phyloP scores from a whole-genome alignment of 257 asterid genomes.

The Nyctanthes arbortristis region DNA sequence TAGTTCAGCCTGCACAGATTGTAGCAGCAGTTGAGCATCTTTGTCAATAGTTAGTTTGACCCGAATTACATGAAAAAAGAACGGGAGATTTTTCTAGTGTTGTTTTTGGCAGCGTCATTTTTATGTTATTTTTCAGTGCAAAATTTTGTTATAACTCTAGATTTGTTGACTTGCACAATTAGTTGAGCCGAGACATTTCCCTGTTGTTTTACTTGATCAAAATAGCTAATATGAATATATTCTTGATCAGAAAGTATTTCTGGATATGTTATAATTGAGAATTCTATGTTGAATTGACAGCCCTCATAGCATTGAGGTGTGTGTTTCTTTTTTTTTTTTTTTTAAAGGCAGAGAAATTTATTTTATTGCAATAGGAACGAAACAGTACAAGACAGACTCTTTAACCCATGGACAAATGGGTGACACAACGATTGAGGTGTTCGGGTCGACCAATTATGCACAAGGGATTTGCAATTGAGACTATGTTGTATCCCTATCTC shows the following conservation, averaged over 20 bases:
- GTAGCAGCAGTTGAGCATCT: conserved; percentile 84
- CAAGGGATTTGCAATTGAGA: neutral
- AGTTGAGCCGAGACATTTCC: neutral
- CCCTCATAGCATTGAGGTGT: no score
- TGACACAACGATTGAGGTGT: neutral
- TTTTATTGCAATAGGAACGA: no score
- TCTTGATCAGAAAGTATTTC: neutral
- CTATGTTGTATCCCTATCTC: neutral
- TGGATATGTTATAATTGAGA: neutral
- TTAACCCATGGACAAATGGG: no score
- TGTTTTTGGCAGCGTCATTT: neutral
- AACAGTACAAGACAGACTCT: no score
- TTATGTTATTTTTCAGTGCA: neutral
- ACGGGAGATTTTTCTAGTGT: neutral
- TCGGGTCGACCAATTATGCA: neutral
- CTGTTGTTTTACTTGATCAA: neutral
- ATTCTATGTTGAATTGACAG: neutral
- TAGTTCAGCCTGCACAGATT: conserved; percentile 83
- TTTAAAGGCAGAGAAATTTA: no score
- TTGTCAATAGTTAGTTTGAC: conserved; percentile 38
- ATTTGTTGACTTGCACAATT: neutral
- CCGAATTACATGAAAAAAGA: neutral
- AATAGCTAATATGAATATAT: neutral
- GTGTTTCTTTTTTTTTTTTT: no score
- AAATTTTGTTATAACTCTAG: neutral